phyloP scores from a whole-genome alignment of 768 basidiomycete genomes.

The Russula sp. region DNA sequence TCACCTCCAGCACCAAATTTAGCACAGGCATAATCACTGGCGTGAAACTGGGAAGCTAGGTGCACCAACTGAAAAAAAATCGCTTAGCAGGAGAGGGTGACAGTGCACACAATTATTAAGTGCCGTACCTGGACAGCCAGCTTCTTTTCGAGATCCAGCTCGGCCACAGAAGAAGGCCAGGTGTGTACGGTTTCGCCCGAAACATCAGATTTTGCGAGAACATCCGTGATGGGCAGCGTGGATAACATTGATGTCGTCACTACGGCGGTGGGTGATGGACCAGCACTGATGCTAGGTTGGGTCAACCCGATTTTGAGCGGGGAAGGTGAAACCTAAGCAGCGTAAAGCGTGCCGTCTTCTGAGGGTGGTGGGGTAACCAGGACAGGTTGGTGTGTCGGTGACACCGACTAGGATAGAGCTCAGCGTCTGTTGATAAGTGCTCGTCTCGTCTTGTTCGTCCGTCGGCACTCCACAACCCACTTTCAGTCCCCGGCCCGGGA shows the following conservation, averaged over 20 bases:
- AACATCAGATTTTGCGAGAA: background rate
- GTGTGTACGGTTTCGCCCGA: background rate
- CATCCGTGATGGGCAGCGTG: conserved; percentile 6
- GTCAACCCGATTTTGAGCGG: background rate
- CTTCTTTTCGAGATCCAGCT: conserved; percentile 19
- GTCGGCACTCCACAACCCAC: no score
- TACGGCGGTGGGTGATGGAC: background rate
- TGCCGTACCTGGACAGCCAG: conserved; percentile 18
- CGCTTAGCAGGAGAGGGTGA: background rate
- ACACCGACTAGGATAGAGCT: background rate
- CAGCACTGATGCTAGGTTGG: background rate
- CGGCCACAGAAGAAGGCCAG: conserved; percentile 2
- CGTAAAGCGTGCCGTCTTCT: background rate
- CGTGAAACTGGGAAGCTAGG: conserved; percentile 23
- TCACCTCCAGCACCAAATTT: conserved; percentile 21
- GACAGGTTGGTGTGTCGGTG: background rate
- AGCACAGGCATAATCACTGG: conserved; percentile 21
- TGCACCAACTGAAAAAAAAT: conserved; percentile 17
- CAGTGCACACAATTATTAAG: background rate
- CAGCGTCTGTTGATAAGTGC: no score
- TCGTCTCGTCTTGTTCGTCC: no score
- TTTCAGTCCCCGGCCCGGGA: no score
- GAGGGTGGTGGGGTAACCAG: no score
- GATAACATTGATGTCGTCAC: conserved; percentile 10
- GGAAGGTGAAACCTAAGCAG: background rate